Conservation (phyloP, 2,329 filamentous ascomycete genomes). For the Emergomyces pasteurianus region DNA sequence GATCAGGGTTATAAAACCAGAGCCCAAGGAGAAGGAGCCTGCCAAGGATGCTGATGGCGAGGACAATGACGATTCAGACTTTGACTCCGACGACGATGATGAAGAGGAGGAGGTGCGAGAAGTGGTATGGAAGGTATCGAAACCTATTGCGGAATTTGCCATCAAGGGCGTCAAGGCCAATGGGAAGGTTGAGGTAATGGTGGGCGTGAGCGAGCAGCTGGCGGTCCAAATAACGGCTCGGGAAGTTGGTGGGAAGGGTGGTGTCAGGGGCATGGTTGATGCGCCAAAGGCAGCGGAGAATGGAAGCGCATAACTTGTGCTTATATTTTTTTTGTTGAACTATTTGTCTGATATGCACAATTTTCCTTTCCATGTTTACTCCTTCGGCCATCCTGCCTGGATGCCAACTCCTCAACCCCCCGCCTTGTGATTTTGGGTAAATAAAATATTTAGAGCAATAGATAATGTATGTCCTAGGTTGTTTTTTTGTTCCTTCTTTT, state of each 20-base stretch:
- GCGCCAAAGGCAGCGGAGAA: conserved; percentile 24
- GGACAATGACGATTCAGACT: conserved; percentile 47
- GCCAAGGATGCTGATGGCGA: conserved; percentile 47
- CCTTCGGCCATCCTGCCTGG: background rate
- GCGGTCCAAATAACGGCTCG: conserved; percentile 67
- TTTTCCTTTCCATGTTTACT: background rate
- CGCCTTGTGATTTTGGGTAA: background rate
- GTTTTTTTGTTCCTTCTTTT: background rate
- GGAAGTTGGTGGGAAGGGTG: conserved; percentile 78
- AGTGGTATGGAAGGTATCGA: conserved; percentile 84
- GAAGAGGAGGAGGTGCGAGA: conserved; percentile 85
- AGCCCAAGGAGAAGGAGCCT: conserved; percentile 50
- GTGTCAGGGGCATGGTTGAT: conserved; percentile 54
- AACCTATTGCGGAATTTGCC: conserved; percentile 70
- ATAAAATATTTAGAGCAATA: conserved; percentile 1
- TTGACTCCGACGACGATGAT: conserved; percentile 49
- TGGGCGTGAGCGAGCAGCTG: conserved; percentile 75
- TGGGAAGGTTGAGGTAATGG: conserved; percentile 82
- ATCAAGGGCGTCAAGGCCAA: conserved; percentile 76
- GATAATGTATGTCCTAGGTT: background rate
- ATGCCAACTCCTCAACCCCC: too few relatives aligned
- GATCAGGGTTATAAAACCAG: conserved; percentile 86
- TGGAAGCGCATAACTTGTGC: conserved; percentile 16
- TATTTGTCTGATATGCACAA: conserved; percentile 1
- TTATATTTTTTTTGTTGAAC: background rate